phyloP scores from a whole-genome alignment of 495 filamentous ascomycete genomes.

The Penicillium cosmopolitanum region DNA sequence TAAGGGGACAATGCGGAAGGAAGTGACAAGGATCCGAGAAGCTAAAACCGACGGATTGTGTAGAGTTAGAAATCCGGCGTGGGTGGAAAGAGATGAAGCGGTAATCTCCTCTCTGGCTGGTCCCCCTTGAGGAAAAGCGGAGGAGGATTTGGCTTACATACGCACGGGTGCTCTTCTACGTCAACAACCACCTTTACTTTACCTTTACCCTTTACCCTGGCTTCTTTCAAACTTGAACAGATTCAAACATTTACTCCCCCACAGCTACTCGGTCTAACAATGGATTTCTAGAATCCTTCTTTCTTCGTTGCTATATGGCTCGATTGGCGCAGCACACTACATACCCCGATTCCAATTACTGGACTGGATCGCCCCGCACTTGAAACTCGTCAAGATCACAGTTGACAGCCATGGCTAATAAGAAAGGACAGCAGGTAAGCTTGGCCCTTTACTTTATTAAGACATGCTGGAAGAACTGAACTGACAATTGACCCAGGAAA shows the following conservation, averaged over 20 bases:
- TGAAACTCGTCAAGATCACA: constrained; percentile 28
- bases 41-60: constrained; percentile 2
- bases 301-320: constrained; percentile 17
- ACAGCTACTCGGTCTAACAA: not conserved
- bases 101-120: not conserved
- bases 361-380: constrained; percentile 33
- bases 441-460: not conserved
- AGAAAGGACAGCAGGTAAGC: constrained; percentile 77
- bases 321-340: constrained; percentile 22
- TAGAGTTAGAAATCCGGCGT: constrained; percentile 8
- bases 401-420: constrained; percentile 51
- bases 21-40: constrained; percentile 15
- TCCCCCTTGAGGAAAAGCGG: constrained; percentile 6
- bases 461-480: not conserved
- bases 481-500: constrained; percentile 68
- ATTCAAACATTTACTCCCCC: not conserved
- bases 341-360: constrained; percentile 10
- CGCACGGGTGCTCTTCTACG: constrained; percentile 12
- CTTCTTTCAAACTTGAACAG: not conserved
- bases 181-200: not conserved
- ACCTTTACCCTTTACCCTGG: not conserved
- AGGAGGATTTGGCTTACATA: constrained; percentile 25
- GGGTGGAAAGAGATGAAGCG: constrained; percentile 12
- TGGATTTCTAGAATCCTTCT: constrained; percentile 16
- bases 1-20: constrained; percentile 5